These are phyloP conservation scores for Cyclotella kingstonii DNA, from an alignment of 108 stramenopile species.

Conservation along the genomic window DNA sequence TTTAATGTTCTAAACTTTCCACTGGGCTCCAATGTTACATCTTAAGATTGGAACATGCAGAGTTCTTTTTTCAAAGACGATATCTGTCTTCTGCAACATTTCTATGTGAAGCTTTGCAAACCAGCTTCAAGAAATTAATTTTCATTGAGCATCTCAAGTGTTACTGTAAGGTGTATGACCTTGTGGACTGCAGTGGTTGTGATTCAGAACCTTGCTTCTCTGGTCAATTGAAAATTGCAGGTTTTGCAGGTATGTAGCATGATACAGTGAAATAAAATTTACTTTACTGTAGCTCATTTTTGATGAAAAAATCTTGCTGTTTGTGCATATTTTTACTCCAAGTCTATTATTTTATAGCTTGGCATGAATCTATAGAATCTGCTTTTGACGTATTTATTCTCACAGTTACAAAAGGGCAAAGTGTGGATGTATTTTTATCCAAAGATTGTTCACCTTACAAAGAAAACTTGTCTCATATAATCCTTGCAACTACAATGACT, in stretches of 20 bases:
- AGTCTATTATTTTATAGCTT: constrained; percentile 36
- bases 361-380: constrained; percentile 35
- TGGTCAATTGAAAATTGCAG: constrained; percentile 28
- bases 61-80: constrained; percentile 35
- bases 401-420: constrained; percentile 30
- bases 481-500: constrained; percentile 26
- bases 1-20: not conserved
- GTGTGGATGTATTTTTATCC: constrained; percentile 24
- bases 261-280: not conserved
- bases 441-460: constrained; percentile 32
- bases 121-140: constrained; percentile 19
- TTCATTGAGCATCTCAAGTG: constrained; percentile 18
- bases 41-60: constrained; percentile 8
- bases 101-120: constrained; percentile 13
- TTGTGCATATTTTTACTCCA: not conserved
- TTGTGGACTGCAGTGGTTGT: constrained; percentile 15
- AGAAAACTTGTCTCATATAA: constrained; percentile 30
- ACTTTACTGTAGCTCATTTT: not conserved
- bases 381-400: constrained; percentile 40
- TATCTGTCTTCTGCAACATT: constrained; percentile 34
- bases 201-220: constrained; percentile 12
- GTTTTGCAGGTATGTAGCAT: constrained; percentile 10
- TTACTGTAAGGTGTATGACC: constrained; percentile 13
- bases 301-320: not conserved
- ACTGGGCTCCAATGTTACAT: too few species aligned